These are phyloP conservation scores for Fusarium armeniacum DNA, from an alignment of 2,329 filamentous ascomycete genomes.

Conservation along the genomic window DNA sequence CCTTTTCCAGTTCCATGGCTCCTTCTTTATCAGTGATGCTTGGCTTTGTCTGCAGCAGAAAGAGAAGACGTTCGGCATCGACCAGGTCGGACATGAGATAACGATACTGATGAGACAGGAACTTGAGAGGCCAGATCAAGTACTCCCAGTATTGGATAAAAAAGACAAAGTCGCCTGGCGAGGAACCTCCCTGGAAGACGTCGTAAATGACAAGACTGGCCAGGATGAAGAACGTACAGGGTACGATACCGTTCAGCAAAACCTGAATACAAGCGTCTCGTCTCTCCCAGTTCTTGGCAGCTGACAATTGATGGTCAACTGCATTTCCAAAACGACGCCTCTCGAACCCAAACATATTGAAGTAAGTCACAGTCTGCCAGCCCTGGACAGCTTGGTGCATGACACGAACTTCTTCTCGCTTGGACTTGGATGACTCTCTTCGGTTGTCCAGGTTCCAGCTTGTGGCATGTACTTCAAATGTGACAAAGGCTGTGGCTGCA, in stretches of 20 bases:
- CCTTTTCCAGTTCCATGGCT: slow-evolving; percentile 61
- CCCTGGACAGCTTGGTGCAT: slow-evolving; percentile 71
- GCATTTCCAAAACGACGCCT: slow-evolving; percentile 47
- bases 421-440: slow-evolving; percentile 56
- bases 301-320: slow-evolving; percentile 47
- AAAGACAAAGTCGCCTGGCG: slow-evolving; percentile 66
- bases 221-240: slow-evolving; percentile 57
- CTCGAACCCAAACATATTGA: slow-evolving; percentile 55
- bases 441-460: slow-evolving; percentile 57
- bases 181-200: slow-evolving; percentile 35
- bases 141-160: slow-evolving; percentile 74
- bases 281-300: slow-evolving; percentile 38
- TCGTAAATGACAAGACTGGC: slow-evolving; percentile 43
- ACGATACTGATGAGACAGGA: slow-evolving; percentile 50
- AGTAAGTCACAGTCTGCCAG: slow-evolving; percentile 69
- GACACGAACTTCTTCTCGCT: slow-evolving; percentile 64
- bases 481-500: slow-evolving; percentile 39
- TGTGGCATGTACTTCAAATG: slow-evolving; percentile 53
- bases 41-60: slow-evolving; percentile 70
- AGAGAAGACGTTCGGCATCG: slow-evolving; percentile 73
- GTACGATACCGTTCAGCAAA: slow-evolving; percentile 59
- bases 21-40: slow-evolving; percentile 64
- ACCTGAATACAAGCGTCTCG: slow-evolving; percentile 45
- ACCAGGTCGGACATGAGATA: slow-evolving; percentile 63
- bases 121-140: slow-evolving; percentile 58